phyloP scores from a whole-genome alignment of 2,329 filamentous ascomycete genomes.

The Cladosporium sp. region DNA sequence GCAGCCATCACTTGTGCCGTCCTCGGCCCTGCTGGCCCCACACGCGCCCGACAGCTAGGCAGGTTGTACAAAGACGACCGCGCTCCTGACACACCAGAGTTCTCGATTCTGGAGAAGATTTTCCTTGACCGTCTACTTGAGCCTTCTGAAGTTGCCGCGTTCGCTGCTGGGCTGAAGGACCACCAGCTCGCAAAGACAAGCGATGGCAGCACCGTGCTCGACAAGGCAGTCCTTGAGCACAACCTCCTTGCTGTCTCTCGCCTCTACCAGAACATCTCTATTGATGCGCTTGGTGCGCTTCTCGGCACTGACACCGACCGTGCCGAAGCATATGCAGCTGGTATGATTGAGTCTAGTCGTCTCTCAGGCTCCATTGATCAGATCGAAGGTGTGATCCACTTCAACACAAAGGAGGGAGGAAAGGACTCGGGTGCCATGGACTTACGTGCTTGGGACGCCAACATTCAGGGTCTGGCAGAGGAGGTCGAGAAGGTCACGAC shows the following conservation, averaged over 20 bases:
- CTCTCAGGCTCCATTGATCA: slow-evolving; percentile 90
- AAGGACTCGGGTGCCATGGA: slow-evolving; percentile 55
- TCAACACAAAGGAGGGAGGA: slow-evolving; percentile 64
- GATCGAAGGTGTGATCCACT: slow-evolving; percentile 84
- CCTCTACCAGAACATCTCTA: slow-evolving; percentile 53
- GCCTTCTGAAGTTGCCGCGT: slow-evolving; percentile 79
- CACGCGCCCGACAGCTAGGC: slow-evolving; percentile 75
- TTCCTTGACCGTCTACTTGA: slow-evolving; percentile 84
- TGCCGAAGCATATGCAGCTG: slow-evolving; percentile 87
- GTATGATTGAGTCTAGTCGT: slow-evolving; percentile 94
- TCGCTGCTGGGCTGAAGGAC: slow-evolving; percentile 74
- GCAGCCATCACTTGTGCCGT: slow-evolving; percentile 92
- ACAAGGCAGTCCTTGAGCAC: slow-evolving; percentile 92
- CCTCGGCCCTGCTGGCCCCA: slow-evolving; percentile 84
- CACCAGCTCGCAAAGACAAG: slow-evolving; percentile 89
- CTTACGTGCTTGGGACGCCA: slow-evolving; percentile 83
- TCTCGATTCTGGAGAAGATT: slow-evolving; percentile 93
- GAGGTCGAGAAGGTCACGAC: slow-evolving; percentile 87
- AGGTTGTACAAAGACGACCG: slow-evolving; percentile 94
- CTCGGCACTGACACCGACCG: slow-evolving; percentile 76
- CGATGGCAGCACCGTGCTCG: slow-evolving; percentile 89
- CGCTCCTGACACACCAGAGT: slow-evolving; percentile 71
- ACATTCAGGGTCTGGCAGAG: slow-evolving; percentile 82
- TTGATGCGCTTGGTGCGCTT: slow-evolving; percentile 71
- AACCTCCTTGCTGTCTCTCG: slow-evolving; percentile 82